Evolutionary conservation across 805 yeast species (phyloP), one percentile per base, ranked within the genome.

Genomic region (Metschnikowia henanensis): DNA sequence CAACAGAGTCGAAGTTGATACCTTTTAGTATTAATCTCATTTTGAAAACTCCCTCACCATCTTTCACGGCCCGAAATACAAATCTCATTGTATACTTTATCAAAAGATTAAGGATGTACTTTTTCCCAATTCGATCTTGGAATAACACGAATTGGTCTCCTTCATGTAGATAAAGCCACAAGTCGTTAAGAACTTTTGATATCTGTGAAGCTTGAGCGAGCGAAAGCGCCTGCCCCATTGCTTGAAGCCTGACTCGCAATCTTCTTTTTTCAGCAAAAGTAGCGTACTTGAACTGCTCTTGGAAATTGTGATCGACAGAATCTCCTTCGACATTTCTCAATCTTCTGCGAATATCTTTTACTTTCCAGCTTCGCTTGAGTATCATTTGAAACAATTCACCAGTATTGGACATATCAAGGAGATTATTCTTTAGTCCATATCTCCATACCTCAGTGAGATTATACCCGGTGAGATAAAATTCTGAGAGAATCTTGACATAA

Each of bases 171-270:
- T 26, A 37, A 17, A 23, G 12, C 13, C 19, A 26, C 44, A 39
- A 43, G 30, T 5, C n/a, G 36, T 59, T 56, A 16, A 66, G 33
- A 3, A 56, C 39, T 1, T 4, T 17, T 3, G 63, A 51, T 1
- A 56, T 39, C 35, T 55, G 49, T 2, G 47, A 45, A 2, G 55
- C 43, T 5, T 55, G 49, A 6, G 62, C 42, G 3, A 52, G 45
- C 2, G 72, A 59, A 7, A 66, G 35, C 30, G 60, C 46, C 46
- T 66, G 72, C 2, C 62, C 64, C 18, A 65, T 35, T 7, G 65
- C 58, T 33, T 67, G 49, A 3, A 68, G 32, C 8, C 57, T 38
- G 39, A 58, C 58, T 45, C 56, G 65, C 35, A 66, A 58, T 22
- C 49, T 51, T 6, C 58, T 57, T 34, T 45, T 55, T 35, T 60